Evolutionary conservation across 768 basidiomycete species (phyloP).

Genomic region (Boletus tylopilopsis): DNA sequence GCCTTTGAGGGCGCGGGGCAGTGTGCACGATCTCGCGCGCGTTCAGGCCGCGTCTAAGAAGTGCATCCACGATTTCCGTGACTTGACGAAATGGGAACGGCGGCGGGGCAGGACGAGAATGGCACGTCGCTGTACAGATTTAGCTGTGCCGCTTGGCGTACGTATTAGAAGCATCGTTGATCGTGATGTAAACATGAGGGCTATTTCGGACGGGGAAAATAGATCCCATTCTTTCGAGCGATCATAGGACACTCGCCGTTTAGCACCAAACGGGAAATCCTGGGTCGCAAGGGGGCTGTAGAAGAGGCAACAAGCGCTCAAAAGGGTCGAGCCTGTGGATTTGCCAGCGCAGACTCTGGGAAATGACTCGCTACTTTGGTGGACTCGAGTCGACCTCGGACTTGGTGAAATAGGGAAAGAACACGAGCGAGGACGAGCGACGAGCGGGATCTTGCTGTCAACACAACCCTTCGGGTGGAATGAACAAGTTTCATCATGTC

Average conservation of each 20-base stretch:
- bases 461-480: not conserved
- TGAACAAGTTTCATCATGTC: slow-evolving; percentile 4
- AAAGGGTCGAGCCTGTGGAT: too few species aligned
- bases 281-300: too few species aligned
- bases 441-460: slow-evolving; percentile 11
- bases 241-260: too few species aligned
- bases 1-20: not conserved
- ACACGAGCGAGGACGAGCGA: slow-evolving; percentile 2
- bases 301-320: too few species aligned
- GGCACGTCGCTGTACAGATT: not conserved
- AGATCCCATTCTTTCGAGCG: too few species aligned
- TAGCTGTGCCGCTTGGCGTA: not conserved
- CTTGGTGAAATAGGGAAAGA: slow-evolving; percentile 3
- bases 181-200: not conserved
- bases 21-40: slow-evolving; percentile 6
- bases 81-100: not conserved
- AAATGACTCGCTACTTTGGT: too few species aligned
- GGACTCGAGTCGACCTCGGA: too few species aligned
- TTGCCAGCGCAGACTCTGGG: not conserved
- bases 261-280: too few species aligned
- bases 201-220: not conserved
- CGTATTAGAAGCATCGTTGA: not conserved
- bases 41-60: not conserved
- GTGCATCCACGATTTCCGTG: not conserved
- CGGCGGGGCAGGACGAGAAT: not conserved